phyloP scores from a whole-genome alignment of 2,329 filamentous ascomycete genomes.

The Neonectria ditissima region DNA sequence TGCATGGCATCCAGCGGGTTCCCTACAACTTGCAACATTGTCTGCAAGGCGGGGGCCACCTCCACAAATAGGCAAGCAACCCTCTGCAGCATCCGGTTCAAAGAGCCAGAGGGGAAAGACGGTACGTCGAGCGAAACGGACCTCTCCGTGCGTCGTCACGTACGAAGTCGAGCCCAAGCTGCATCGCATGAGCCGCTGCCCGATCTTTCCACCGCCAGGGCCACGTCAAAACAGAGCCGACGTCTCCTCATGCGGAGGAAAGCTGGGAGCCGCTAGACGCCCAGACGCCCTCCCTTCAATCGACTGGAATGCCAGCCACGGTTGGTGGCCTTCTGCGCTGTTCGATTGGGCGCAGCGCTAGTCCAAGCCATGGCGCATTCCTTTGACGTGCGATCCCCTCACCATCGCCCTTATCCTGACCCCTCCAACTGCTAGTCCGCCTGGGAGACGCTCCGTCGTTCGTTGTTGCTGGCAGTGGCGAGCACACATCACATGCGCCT shows the following conservation, averaged over 20 bases:
- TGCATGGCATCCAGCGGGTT: constrained; percentile 29
- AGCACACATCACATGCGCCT: neutral
- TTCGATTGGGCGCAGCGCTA: constrained; percentile 40
- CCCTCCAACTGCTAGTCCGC: neutral
- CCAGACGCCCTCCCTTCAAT: constrained; percentile 38
- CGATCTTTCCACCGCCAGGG: constrained; percentile 32
- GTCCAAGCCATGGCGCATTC: constrained; percentile 43
- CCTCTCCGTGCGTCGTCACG: constrained; percentile 37
- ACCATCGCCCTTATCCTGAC: no score
- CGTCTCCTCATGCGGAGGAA: constrained; percentile 23
- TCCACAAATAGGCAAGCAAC: constrained; percentile 46
- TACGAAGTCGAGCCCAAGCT: constrained; percentile 39
- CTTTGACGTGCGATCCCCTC: constrained; percentile 36
- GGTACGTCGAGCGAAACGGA: constrained; percentile 32
- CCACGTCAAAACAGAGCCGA: constrained; percentile 29
- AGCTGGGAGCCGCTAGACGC: constrained; percentile 37
- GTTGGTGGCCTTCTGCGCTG: constrained; percentile 25
- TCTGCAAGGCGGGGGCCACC: constrained; percentile 39
- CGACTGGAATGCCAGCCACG: constrained; percentile 35
- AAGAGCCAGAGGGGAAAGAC: constrained; percentile 8
- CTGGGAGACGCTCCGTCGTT: neutral
- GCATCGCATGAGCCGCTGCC: constrained; percentile 45
- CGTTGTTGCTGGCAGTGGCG: constrained; percentile 15
- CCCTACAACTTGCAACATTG: constrained; percentile 27
- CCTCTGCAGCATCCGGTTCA: constrained; percentile 32